Conservation (phyloP, 2,329 filamentous ascomycete species). For the Myrmaecium sp. region DNA sequence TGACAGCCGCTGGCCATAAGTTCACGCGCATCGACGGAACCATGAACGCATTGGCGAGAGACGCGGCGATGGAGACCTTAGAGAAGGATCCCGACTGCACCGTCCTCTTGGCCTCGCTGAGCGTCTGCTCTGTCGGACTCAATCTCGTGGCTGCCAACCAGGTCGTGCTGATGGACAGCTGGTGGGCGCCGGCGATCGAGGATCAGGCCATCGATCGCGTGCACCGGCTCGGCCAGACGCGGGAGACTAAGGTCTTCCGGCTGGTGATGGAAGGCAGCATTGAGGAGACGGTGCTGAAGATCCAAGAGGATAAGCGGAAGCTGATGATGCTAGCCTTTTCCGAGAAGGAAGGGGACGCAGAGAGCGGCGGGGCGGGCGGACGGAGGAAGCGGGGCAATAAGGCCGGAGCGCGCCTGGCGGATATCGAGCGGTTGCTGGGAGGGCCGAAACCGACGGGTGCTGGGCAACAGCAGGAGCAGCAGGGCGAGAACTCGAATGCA, state of each 20-base stretch:
- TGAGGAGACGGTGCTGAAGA: conserved; percentile 62
- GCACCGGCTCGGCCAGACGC: conserved; percentile 44
- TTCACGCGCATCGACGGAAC: conserved; percentile 65
- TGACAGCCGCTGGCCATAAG: conserved; percentile 41
- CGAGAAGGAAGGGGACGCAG: conserved; percentile 46
- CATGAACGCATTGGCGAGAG: conserved; percentile 55
- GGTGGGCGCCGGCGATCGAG: conserved; percentile 86
- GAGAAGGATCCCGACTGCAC: conserved; percentile 50
- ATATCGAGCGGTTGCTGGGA: conserved; percentile 25
- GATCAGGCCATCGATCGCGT: conserved; percentile 84
- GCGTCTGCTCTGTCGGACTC: conserved; percentile 69
- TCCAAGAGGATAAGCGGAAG: conserved; percentile 64
- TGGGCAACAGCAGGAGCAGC: too few relatives aligned
- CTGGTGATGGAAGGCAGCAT: conserved; percentile 66
- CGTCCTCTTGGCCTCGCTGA: conserved; percentile 66
- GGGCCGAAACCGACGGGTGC: too few relatives aligned
- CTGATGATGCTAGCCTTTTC: conserved; percentile 65
- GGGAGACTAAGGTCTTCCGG: conserved; percentile 62
- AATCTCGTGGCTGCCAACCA: conserved; percentile 78
- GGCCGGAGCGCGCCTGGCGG: conserved; percentile 26
- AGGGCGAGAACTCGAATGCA: too few relatives aligned
- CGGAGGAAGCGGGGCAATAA: conserved; percentile 31
- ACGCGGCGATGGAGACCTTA: conserved; percentile 50
- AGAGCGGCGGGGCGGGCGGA: too few relatives aligned
- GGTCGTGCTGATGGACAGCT: conserved; percentile 67